A percentile compares a stretch with the other conserved stretches of the same genome.
phyloP scores from a whole-genome alignment of 140 eudicot species.

The Eryngium alpinum region DNA sequence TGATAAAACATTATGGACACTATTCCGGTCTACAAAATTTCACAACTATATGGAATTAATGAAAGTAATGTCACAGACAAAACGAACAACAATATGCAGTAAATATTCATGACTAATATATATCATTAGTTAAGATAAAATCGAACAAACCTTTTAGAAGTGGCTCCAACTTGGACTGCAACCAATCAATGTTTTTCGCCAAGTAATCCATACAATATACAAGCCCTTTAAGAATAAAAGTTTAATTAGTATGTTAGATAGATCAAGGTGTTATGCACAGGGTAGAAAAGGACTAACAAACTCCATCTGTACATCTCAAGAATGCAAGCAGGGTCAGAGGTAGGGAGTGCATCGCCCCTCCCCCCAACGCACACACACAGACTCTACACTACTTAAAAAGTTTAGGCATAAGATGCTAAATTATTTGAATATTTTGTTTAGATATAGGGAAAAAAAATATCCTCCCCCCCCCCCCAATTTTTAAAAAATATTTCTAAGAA shows the following conservation, averaged over 20 bases:
- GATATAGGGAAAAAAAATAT: no score
- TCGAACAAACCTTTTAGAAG: slow-evolving; percentile 68
- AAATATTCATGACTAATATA: background rate
- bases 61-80: background rate
- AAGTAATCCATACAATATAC: slow-evolving; percentile 94
- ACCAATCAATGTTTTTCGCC: slow-evolving; percentile 91
- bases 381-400: no score
- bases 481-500: no score
- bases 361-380: no score
- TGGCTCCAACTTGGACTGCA: slow-evolving; percentile 74
- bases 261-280: background rate
- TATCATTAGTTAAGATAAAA: background rate
- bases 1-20: background rate
- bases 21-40: background rate
- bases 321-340: background rate
- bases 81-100: background rate
- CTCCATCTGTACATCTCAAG: background rate
- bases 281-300: background rate
- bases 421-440: no score
- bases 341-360: no score
- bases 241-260: background rate
- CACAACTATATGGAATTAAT: background rate
- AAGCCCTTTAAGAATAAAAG: slow-evolving; percentile 43
- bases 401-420: no score
- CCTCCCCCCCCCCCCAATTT: no score